These are phyloP conservation scores for Corylus americana DNA, from an alignment of 306 rosid genomes.

Conservation along the genomic window DNA sequence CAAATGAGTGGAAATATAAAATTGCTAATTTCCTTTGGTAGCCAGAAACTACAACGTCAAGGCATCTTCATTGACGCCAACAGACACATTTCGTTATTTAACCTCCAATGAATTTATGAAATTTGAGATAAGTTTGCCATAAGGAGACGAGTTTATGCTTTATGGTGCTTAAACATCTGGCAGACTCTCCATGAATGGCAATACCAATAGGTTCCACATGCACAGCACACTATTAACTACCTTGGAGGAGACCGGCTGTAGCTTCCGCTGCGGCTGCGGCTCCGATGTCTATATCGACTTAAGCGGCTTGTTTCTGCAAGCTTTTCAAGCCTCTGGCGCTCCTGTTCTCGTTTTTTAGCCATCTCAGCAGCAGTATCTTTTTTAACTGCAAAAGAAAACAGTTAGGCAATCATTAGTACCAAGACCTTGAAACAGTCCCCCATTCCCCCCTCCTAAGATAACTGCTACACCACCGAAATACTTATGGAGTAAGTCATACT, in stretches of 20 bases:
- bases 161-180: neutral
- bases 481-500: slow-evolving; percentile 49
- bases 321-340: slow-evolving; percentile 90
- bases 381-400: slow-evolving; percentile 62
- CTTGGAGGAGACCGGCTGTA: slow-evolving; percentile 86
- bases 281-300: slow-evolving; percentile 69
- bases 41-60: neutral
- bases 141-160: neutral
- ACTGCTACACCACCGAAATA: slow-evolving; percentile 26
- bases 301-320: slow-evolving; percentile 90
- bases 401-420: neutral
- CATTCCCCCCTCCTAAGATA: slow-evolving; percentile 1
- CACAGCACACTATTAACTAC: slow-evolving; percentile 27
- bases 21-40: neutral
- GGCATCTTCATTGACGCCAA: neutral
- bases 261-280: slow-evolving; percentile 57
- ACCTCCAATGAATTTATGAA: neutral
- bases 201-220: neutral
- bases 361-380: slow-evolving; percentile 91
- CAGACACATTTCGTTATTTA: neutral
- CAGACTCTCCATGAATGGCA: neutral
- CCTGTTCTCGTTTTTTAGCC: slow-evolving; percentile 90
- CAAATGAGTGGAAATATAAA: neutral
- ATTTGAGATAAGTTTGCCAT: neutral
- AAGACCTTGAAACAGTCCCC: neutral